Evolutionary conservation across 768 basidiomycete species (phyloP), one percentile per base, ranked within the genome.

Genomic region (Gelatoporia subvermispora): DNA sequence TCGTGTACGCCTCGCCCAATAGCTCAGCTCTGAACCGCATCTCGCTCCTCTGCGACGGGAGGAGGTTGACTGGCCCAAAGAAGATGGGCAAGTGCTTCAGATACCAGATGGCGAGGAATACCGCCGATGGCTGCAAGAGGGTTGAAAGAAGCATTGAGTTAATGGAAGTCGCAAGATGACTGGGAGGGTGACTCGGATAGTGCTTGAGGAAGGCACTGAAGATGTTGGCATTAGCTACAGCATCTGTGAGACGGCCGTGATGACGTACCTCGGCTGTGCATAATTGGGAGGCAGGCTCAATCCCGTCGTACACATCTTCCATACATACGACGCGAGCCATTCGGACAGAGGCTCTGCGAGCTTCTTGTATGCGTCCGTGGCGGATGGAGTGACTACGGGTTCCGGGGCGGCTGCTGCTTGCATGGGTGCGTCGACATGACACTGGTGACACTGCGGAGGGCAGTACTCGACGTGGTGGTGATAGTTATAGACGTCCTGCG

Each of bases 301-400:
- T 39, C 79, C 82, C n/a, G 82, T 84, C 15, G 84, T 85, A 62
- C 88, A 88, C 39, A 81, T 80, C 63, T 85, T 88, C 88, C 88
- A 91, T 15, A 88, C 80, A 60, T 85, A 91, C 44, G 74, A 74
- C 37, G 85, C 83, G 20, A 89, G 68, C 88, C 88, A 91, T 49
- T 85, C 83, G 3, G 88, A 78, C 52, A 91, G 70, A 16, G 88
- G 87, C 45, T 88, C 85, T 0, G 84, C 79, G 9, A 90, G 72
- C 58, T 80, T 85, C 71, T 77, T 83, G 71, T 88, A 89, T 8
- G 73, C 69, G 20, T 69, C 57, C 10, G 76, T 76, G 35, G 83
- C 75, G 54, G 72, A 73, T 11, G 77, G 73, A 23, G 76, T 72
- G 35, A 72, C 65, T 18, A 75, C 65, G 13, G 64, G 49, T 47